A percentile compares a stretch with the other conserved stretches of the same genome.
Conservation (phyloP, 169 alveolate species). For the Plasmodium cynomolgi region DNA sequence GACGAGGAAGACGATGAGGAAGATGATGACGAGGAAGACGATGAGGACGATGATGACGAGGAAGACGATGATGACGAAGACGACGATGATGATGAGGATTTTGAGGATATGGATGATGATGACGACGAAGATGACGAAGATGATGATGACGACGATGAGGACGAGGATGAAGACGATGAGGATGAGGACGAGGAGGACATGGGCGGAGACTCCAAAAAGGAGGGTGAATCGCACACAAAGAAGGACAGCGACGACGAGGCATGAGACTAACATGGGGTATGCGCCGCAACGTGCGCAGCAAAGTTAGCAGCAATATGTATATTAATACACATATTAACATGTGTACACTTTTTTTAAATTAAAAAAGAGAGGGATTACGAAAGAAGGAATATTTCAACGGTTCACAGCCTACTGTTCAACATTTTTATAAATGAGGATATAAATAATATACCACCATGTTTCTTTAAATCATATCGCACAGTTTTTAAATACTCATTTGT, state of each 20-base stretch:
- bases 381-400: not conserved
- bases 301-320: not conserved
- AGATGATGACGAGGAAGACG: constrained; percentile 57
- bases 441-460: constrained; percentile 13
- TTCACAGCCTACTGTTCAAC: not conserved
- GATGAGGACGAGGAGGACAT: constrained; percentile 46
- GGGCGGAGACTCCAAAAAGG: constrained; percentile 37
- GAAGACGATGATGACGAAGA: constrained; percentile 46
- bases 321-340: not conserved
- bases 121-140: constrained; percentile 67
- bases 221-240: constrained; percentile 38
- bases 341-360: not conserved
- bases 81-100: constrained; percentile 66
- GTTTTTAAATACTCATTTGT: constrained; percentile 42
- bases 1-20: constrained; percentile 68
- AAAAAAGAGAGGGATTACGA: not conserved
- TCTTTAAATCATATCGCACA: constrained; percentile 27
- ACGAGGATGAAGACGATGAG: constrained; percentile 59
- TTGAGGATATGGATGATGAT: constrained; percentile 54
- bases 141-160: constrained; percentile 64
- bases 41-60: constrained; percentile 47
- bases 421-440: constrained; percentile 19
- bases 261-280: constrained; percentile 7
- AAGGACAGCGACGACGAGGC: constrained; percentile 69
- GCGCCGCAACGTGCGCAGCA: not conserved